phyloP scores from a whole-genome alignment of 2,329 filamentous ascomycete genomes.

The Colletotrichum filicis region DNA sequence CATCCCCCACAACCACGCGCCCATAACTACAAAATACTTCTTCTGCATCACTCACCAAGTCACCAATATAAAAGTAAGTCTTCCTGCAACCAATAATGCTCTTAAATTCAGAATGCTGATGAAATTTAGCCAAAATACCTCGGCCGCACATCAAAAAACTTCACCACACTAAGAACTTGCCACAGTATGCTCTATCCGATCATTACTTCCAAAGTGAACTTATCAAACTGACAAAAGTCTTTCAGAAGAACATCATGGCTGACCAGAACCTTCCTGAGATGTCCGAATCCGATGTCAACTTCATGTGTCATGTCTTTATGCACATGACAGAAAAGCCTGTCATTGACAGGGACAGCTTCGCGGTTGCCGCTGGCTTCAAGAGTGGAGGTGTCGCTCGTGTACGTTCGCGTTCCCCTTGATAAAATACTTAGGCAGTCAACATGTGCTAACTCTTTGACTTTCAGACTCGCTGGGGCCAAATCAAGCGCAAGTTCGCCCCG shows the following conservation, averaged over 20 bases:
- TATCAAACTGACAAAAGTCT: background rate
- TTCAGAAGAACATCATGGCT: constrained; percentile 41
- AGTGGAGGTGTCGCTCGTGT: constrained; percentile 58
- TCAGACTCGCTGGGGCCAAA: constrained; percentile 60
- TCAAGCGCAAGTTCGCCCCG: constrained; percentile 39
- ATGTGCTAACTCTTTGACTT: background rate
- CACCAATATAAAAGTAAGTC: background rate
- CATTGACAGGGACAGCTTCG: constrained; percentile 60
- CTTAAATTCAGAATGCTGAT: background rate
- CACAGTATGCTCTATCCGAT: background rate
- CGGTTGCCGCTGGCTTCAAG: constrained; percentile 54
- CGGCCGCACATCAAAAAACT: background rate
- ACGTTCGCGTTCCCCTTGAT: constrained; percentile 35
- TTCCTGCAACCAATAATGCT: accelerated
- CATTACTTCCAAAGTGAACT: background rate
- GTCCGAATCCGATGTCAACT: constrained; percentile 52
- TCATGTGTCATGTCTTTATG: constrained; percentile 58
- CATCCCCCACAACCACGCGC: background rate
- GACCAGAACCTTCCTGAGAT: constrained; percentile 44
- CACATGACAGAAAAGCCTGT: constrained; percentile 54
- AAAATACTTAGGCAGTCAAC: background rate
- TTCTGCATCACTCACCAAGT: background rate
- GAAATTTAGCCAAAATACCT: background rate
- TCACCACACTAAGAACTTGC: background rate
- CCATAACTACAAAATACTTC: background rate